These are phyloP conservation scores for Helminthosporium solani DNA, from an alignment of 2,329 filamentous ascomycete species.

Conservation along the genomic window DNA sequence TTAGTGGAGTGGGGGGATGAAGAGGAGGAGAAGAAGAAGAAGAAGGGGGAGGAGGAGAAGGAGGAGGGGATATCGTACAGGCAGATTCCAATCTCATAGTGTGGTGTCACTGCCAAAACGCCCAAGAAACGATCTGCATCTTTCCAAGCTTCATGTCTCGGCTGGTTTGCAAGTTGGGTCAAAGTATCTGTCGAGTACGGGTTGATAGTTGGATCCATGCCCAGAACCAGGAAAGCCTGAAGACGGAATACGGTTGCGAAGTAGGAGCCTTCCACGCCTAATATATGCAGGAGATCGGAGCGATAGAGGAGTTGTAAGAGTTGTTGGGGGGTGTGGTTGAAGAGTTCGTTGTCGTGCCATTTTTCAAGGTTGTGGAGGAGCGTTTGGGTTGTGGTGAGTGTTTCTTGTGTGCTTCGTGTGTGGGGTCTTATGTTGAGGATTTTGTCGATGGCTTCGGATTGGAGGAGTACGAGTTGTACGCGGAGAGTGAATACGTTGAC, in stretches of 20 bases:
- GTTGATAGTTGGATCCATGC: slow-evolving; percentile 16
- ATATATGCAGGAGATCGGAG: slow-evolving; percentile 24
- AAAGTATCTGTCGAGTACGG: slow-evolving; percentile 21
- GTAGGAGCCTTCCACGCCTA: slow-evolving; percentile 24
- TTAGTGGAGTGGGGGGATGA: background rate
- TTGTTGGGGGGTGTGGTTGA: slow-evolving; percentile 16
- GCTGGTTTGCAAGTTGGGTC: slow-evolving; percentile 13
- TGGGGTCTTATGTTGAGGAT: slow-evolving; percentile 14
- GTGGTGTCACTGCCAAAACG: slow-evolving; percentile 19
- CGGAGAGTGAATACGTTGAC: slow-evolving; percentile 24
- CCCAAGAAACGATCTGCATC: slow-evolving; percentile 20
- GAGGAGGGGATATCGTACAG: slow-evolving; percentile 13
- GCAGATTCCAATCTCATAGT: slow-evolving; percentile 22
- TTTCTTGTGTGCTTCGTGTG: slow-evolving; percentile 5
- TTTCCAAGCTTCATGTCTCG: slow-evolving; percentile 15
- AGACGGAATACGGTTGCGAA: slow-evolving; percentile 27
- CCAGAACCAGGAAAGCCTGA: slow-evolving; percentile 17
- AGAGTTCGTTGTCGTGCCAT: slow-evolving; percentile 25
- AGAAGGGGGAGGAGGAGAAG: background rate
- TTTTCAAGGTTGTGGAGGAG: slow-evolving; percentile 14
- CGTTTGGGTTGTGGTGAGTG: slow-evolving; percentile 2
- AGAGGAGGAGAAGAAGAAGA: background rate
- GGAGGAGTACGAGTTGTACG: slow-evolving; percentile 20
- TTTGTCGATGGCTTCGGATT: slow-evolving; percentile 26
- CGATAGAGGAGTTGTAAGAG: slow-evolving; percentile 26